A percentile compares a stretch with the other conserved stretches of the same genome.
Evolutionary conservation across 768 basidiomycete genomes (phyloP).

Genomic region (Leccinum disarticulatum): DNA sequence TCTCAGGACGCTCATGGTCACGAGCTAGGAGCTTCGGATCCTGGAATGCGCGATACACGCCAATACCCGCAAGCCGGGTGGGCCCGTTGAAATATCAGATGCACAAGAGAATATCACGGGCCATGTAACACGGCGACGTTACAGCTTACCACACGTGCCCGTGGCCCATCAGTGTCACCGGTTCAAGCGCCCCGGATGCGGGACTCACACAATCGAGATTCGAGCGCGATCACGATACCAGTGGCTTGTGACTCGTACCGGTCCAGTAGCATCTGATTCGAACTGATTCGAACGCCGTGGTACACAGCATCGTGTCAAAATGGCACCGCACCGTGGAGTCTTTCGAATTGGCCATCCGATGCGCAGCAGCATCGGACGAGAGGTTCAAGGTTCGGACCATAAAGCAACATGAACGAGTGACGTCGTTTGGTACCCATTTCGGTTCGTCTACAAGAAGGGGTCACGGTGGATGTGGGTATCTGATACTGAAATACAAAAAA

Average conservation of each 20-base stretch:
- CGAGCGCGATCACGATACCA: neutral
- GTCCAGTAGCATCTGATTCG: neutral
- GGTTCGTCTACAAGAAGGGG: constrained; percentile 6
- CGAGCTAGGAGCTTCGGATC: neutral
- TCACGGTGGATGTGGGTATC: neutral
- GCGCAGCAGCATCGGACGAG: neutral
- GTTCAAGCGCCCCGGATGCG: neutral
- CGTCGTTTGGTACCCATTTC: neutral
- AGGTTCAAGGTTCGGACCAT: neutral
- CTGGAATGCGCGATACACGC: neutral
- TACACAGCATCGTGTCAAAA: neutral
- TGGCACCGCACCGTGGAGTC: neutral
- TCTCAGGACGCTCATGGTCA: neutral
- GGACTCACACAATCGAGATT: neutral
- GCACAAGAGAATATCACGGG: neutral
- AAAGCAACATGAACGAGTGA: neutral
- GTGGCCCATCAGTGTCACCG: neutral
- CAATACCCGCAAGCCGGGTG: neutral
- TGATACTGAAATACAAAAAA: neutral
- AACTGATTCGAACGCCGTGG: neutral
- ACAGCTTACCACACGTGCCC: neutral
- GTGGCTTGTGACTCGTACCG: neutral
- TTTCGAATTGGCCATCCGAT: neutral
- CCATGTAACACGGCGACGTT: neutral
- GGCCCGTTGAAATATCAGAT: neutral